Conservation (phyloP, 2,329 filamentous ascomycete genomes). For the Aureobasidium sp. region DNA sequence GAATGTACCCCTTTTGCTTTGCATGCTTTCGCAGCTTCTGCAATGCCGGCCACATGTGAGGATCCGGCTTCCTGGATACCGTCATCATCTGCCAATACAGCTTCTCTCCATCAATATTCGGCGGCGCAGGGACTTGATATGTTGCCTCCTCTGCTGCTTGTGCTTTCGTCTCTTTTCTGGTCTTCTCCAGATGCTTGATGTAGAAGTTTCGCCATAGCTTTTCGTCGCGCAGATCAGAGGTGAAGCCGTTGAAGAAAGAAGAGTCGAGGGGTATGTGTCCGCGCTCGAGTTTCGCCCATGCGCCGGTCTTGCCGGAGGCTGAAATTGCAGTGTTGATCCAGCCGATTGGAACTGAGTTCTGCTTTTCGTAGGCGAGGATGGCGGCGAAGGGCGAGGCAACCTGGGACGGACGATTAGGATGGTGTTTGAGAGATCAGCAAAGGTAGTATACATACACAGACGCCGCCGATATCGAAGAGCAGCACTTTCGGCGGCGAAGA, state of each 20-base stretch:
- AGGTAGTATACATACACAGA: conserved; percentile 62
- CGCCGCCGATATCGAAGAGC: conserved; percentile 92
- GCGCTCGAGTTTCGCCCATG: conserved; percentile 83
- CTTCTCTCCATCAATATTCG: conserved; percentile 65
- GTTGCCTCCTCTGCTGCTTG: conserved; percentile 25
- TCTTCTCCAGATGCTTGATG: conserved; percentile 14
- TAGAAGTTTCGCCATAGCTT: conserved; percentile 61
- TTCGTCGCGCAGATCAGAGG: conserved; percentile 60
- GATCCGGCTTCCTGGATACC: conserved; percentile 62
- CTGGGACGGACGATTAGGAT: conserved; percentile 39
- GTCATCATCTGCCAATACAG: conserved; percentile 93
- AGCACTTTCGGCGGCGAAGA: conserved; percentile 58
- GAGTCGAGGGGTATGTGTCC: conserved; percentile 71
- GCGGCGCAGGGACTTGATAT: conserved; percentile 51
- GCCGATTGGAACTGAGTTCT: conserved; percentile 69
- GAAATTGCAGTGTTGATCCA: conserved; percentile 92
- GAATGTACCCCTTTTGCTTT: conserved; percentile 45
- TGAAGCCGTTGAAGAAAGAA: conserved; percentile 70
- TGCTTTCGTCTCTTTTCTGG: conserved; percentile 17
- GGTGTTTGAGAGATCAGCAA: neutral
- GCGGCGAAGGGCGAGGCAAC: conserved; percentile 87
- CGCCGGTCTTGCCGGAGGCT: conserved; percentile 65
- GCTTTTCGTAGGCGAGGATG: conserved; percentile 82
- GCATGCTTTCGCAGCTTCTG: conserved; percentile 49
- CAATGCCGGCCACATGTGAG: conserved; percentile 81